These are phyloP conservation scores for Phylloporus arenicola DNA, from an alignment of 768 basidiomycete species.

Conservation along the genomic window DNA sequence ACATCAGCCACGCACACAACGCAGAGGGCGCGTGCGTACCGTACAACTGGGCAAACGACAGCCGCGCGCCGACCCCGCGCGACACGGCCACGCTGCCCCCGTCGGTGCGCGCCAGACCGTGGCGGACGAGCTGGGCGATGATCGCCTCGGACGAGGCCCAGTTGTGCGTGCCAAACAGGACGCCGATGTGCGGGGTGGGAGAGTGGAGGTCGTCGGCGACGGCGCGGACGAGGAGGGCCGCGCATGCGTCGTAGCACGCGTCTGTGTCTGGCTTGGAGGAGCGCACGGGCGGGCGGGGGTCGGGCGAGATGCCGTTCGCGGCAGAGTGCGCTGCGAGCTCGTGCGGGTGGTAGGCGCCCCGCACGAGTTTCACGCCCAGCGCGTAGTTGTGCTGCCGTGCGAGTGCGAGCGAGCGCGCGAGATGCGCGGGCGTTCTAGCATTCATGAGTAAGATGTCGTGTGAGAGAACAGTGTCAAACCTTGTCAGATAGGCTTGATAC, in stretches of 20 bases:
- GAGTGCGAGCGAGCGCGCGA: constrained; percentile 58
- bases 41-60: constrained; percentile 78
- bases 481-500: constrained; percentile 82
- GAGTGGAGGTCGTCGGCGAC: constrained; percentile 47
- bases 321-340: constrained; percentile 49
- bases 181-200: constrained; percentile 40
- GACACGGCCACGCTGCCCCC: constrained; percentile 36
- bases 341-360: constrained; percentile 85
- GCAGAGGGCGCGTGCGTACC: constrained; percentile 41
- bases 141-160: constrained; percentile 60
- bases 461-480: constrained; percentile 28
- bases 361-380: constrained; percentile 86
- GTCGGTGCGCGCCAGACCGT: constrained; percentile 38
- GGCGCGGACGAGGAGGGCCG: constrained; percentile 47
- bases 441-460: not conserved
- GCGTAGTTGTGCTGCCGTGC: constrained; percentile 64
- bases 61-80: constrained; percentile 54
- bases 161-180: constrained; percentile 88
- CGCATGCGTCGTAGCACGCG: constrained; percentile 61
- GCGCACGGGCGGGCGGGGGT: constrained; percentile 64
- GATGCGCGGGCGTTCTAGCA: constrained; percentile 60
- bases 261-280: constrained; percentile 66
- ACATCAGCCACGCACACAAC: not conserved
- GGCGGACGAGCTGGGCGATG: constrained; percentile 50
- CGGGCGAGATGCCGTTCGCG: constrained; percentile 49